These are phyloP conservation scores for Dendrobium catenatum DNA, from an alignment of 106 monocot species.

Conservation along the genomic window DNA sequence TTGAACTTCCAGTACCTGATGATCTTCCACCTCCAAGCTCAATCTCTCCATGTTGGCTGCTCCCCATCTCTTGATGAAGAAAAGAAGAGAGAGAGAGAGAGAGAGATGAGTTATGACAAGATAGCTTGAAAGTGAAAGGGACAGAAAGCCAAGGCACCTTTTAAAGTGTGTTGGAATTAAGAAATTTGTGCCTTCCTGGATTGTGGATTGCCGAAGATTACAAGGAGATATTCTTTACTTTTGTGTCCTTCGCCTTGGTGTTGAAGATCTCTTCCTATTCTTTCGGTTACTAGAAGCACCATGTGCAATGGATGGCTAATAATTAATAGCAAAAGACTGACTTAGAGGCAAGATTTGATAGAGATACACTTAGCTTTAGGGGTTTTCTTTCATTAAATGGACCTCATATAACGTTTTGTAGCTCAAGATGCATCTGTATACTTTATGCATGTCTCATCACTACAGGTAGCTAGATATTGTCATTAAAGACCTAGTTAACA, in stretches of 20 bases:
- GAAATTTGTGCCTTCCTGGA: neutral
- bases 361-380: too few relatives aligned
- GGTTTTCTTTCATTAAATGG: too few relatives aligned
- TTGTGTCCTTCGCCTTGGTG: neutral
- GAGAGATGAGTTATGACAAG: neutral
- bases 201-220: neutral
- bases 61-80: conserved; percentile 15
- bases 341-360: too few relatives aligned
- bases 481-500: too few relatives aligned
- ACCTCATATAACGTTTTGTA: too few relatives aligned
- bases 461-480: too few relatives aligned
- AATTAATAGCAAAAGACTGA: too few relatives aligned
- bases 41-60: conserved; percentile 24
- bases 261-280: neutral
- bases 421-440: too few relatives aligned
- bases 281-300: too few relatives aligned
- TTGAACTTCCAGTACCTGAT: conserved; percentile 18
- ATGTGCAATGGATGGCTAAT: too few relatives aligned
- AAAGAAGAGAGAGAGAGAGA: too few relatives aligned
- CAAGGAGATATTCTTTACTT: neutral
- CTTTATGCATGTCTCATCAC: too few relatives aligned
- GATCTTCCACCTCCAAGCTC: conserved; percentile 16
- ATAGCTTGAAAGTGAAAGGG: neutral
- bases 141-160: neutral
- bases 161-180: neutral